phyloP scores from a whole-genome alignment of 2,329 filamentous ascomycete genomes.

The Amesomyces nigricolor region DNA sequence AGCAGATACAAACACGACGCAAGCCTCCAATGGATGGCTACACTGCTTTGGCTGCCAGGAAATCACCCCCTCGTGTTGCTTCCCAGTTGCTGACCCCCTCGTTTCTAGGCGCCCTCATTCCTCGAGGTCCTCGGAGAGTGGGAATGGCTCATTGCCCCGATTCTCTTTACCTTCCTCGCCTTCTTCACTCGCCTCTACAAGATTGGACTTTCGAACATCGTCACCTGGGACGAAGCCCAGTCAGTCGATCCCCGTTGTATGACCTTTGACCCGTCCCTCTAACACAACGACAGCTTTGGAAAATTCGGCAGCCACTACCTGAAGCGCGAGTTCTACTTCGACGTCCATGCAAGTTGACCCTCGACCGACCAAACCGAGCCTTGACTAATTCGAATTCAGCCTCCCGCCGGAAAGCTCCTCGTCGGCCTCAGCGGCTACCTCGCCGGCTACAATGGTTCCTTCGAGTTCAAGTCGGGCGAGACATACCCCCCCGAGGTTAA shows the following conservation, averaged over 20 bases:
- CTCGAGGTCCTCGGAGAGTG: slow-evolving; percentile 58
- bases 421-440: slow-evolving; percentile 94
- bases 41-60: not conserved
- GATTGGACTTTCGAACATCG: slow-evolving; percentile 62
- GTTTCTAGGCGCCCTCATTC: slow-evolving; percentile 46
- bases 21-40: not conserved
- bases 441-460: slow-evolving; percentile 96
- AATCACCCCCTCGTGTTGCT: not conserved
- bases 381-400: slow-evolving; percentile 42
- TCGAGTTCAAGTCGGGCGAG: slow-evolving; percentile 99
- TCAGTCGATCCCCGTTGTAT: slow-evolving; percentile 35
- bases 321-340: slow-evolving; percentile 99
- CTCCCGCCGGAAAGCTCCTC: slow-evolving; percentile 96
- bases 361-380: not conserved
- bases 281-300: slow-evolving; percentile 59
- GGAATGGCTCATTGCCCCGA: slow-evolving; percentile 56
- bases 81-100: slow-evolving; percentile 24
- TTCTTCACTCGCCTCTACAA: slow-evolving; percentile 64
- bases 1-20: not conserved
- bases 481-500: slow-evolving; percentile 89
- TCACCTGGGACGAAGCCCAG: slow-evolving; percentile 65
- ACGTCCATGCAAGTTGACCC: slow-evolving; percentile 43
- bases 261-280: slow-evolving; percentile 16
- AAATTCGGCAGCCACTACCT: slow-evolving; percentile 99
- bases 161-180: slow-evolving; percentile 56